A percentile compares a stretch with the other conserved stretches of the same genome.
These are phyloP conservation scores for Striga hermonthica DNA, from an alignment of 305 asterid genomes.

Conservation along the genomic window DNA sequence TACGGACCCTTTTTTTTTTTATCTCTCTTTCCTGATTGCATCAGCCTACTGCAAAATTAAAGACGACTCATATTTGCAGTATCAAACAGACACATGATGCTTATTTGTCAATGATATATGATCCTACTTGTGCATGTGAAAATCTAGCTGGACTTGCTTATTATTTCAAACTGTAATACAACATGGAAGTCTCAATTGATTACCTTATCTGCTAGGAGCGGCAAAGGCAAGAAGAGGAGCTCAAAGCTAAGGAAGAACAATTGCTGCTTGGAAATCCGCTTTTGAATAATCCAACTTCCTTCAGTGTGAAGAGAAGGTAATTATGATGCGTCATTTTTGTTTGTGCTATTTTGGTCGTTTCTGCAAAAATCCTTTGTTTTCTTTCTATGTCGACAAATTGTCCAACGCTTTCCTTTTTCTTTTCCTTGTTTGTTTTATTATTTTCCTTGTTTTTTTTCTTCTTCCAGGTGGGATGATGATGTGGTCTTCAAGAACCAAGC, in stretches of 20 bases:
- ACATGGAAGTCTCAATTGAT: slow-evolving; percentile 20
- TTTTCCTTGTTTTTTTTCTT: background rate
- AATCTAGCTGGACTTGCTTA: background rate
- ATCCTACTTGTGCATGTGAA: background rate
- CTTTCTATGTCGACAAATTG: background rate
- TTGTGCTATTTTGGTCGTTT: background rate
- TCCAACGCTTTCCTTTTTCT: background rate
- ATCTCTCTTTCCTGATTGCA: background rate
- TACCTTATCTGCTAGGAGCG: slow-evolving; percentile 51
- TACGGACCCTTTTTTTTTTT: no score
- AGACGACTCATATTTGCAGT: background rate
- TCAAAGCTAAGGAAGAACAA: slow-evolving; percentile 83
- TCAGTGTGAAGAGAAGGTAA: slow-evolving; percentile 86
- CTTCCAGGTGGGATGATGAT: slow-evolving; percentile 90
- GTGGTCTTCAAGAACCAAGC: slow-evolving; percentile 97
- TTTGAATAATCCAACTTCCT: slow-evolving; percentile 64
- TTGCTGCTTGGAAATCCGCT: slow-evolving; percentile 83
- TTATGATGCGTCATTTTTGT: background rate
- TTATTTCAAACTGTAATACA: slow-evolving; percentile 16
- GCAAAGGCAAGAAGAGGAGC: slow-evolving; percentile 68
- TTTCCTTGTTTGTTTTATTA: no score
- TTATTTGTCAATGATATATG: background rate
- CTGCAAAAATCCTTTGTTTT: background rate
- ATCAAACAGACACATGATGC: background rate
- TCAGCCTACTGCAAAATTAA: background rate